These are phyloP conservation scores for Cupressus sempervirens DNA, from an alignment of 75 land plant genomes.

Conservation along the genomic window DNA sequence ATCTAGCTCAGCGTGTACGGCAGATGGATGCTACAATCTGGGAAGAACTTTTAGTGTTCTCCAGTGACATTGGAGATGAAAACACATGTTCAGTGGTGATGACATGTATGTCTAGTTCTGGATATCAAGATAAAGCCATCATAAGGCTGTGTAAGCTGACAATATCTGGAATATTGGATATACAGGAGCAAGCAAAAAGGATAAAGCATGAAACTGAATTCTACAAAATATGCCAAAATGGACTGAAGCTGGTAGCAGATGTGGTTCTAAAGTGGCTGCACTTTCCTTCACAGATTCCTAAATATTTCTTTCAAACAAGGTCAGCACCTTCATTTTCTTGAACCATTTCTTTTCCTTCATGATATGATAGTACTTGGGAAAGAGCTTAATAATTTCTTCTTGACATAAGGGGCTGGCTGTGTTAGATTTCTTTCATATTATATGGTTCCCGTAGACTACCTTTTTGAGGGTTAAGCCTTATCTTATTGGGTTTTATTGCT, in stretches of 20 bases:
- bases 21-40: constrained; percentile 19
- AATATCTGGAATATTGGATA: constrained; percentile 16
- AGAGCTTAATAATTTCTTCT: not conserved
- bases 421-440: not conserved
- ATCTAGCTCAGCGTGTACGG: constrained; percentile 41
- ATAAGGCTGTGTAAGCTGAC: constrained; percentile 30
- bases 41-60: constrained; percentile 17
- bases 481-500: not conserved
- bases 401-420: not conserved
- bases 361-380: not conserved
- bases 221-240: constrained; percentile 15
- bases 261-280: constrained; percentile 35
- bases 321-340: constrained; percentile 14
- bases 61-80: constrained; percentile 6
- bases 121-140: constrained; percentile 17
- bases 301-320: constrained; percentile 59
- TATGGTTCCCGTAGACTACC: not conserved
- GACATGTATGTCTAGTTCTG: constrained; percentile 11
- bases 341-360: not conserved
- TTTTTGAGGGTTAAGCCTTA: not conserved
- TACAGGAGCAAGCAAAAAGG: constrained; percentile 22
- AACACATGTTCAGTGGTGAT: constrained; percentile 11
- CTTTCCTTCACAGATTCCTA: constrained; percentile 46
- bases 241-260: constrained; percentile 25
- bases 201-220: constrained; percentile 14